Base-by-base conservation (phyloP, 2,329 filamentous ascomycete genomes). In the Dissoconium aciculare region DNA sequence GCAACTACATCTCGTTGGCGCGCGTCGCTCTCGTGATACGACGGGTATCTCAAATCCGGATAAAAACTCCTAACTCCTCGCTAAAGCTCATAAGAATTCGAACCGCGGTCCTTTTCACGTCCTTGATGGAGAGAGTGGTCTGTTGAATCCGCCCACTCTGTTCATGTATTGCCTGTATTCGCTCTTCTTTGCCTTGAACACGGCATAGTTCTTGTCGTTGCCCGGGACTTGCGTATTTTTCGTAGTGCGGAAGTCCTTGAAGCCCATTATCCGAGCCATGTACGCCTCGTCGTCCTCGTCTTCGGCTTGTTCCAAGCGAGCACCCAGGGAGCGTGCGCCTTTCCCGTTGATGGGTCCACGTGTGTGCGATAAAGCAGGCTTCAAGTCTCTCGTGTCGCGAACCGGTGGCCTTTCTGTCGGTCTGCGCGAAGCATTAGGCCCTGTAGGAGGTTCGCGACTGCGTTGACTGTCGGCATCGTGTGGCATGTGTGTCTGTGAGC, bases 111-210 rank as follows among this genome's bases (percentile, higher is more conserved):
- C 28, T 27, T 16, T 17, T 37, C 34, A 43, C 12, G 33, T 32
- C 27, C 34, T 32, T 13, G 31, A 34, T 11, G 40, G 38, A 23
- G 35, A 36, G 27, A 44, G 36, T 15, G 80, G 79, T 45, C 80
- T 60, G 53, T 87, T 89, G 62, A 89, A 89, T 4, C 80, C 80
- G 33, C 80, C 80, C 30, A 74, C 64, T 34, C 80, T 69, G 51
- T 89, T 89, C 73, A 98, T 98, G 57, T 98, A 98, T 68, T 98
- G 89, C 45, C 89, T 69, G 51, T 94, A 95, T 63, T 91, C 72
- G 10, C 77, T 80, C 71, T 83, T 85, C 72, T 93, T 94, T 60
- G 89, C 83, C 65, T 89, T 94, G 43, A 77, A 66, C 31, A 94
- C 74, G 0, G 66, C 82, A 33, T 80, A 85, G 25, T 77, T 72